A percentile compares a stretch with the other conserved stretches of the same genome.
Evolutionary conservation across 2,329 filamentous ascomycete species (phyloP).

Genomic region (Coniochaeta ligniaria): DNA sequence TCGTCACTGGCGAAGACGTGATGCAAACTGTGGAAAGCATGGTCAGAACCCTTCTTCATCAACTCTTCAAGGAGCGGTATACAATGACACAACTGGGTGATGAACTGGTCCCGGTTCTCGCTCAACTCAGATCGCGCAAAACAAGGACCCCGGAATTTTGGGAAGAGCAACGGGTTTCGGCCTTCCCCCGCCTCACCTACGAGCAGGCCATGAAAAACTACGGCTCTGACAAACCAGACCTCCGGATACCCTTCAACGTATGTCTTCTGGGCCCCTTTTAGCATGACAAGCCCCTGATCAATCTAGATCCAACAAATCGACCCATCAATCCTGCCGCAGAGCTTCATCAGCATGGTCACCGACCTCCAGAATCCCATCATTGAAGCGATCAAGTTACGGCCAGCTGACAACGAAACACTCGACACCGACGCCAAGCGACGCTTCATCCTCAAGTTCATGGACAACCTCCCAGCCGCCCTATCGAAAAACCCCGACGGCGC

Average conservation of each 20-base stretch:
- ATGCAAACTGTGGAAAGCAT: slow-evolving; percentile 49
- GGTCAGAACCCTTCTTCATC: slow-evolving; percentile 46
- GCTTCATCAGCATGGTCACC: slow-evolving; percentile 71
- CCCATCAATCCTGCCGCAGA: slow-evolving; percentile 45
- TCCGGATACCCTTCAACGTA: slow-evolving; percentile 65
- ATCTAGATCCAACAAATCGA: slow-evolving; percentile 60
- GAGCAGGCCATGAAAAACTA: slow-evolving; percentile 70
- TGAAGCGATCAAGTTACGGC: slow-evolving; percentile 63
- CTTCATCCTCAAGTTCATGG: slow-evolving; percentile 66
- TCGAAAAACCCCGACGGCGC: slow-evolving; percentile 66
- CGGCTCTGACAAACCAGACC: slow-evolving; percentile 88
- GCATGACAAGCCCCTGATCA: not conserved
- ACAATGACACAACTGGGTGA: not conserved
- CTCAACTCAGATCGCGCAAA: not conserved
- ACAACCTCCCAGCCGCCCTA: slow-evolving; percentile 51
- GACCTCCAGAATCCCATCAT: slow-evolving; percentile 60
- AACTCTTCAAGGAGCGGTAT: slow-evolving; percentile 34
- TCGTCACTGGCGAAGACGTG: slow-evolving; percentile 64
- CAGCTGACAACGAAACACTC: slow-evolving; percentile 15
- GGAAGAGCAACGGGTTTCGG: not conserved
- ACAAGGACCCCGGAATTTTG: not conserved
- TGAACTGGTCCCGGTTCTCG: not conserved
- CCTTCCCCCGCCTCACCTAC: slow-evolving; percentile 52
- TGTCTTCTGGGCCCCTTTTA: slow-evolving; percentile 8
- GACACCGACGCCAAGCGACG: slow-evolving; percentile 45